Conservation (phyloP, 345 rosid genomes). For the Eucalyptus decipiens region DNA sequence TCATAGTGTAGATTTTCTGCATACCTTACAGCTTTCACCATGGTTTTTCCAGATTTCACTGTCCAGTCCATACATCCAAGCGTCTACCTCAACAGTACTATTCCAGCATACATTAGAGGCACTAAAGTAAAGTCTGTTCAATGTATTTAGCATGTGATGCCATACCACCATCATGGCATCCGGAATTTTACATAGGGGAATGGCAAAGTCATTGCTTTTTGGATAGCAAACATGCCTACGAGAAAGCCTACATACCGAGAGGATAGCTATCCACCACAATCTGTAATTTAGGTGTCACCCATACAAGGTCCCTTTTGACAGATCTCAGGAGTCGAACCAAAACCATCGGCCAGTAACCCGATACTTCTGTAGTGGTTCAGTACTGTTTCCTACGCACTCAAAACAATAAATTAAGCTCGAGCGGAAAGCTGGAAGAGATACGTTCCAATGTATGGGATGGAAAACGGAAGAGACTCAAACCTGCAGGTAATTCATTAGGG, state of each 20-base stretch:
- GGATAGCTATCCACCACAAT: constrained; percentile 3
- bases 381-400: constrained; percentile 5
- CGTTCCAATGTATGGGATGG: background rate
- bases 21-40: background rate
- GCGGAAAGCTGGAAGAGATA: background rate
- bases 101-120: background rate
- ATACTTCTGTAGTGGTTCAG: background rate
- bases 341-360: constrained; percentile 3
- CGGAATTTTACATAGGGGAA: background rate
- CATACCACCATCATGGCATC: background rate
- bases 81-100: background rate
- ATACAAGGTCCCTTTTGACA: background rate
- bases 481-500: constrained; percentile 8
- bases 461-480: background rate
- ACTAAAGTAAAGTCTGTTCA: background rate
- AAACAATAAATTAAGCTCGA: background rate
- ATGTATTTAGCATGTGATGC: background rate
- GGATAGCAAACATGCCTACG: background rate
- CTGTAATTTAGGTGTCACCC: background rate
- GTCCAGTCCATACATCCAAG: background rate
- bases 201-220: background rate
- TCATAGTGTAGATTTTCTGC: background rate
- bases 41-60: background rate
- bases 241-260: constrained; percentile 2
- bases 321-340: constrained; percentile 14